Evolutionary conservation across 1,284 basidiomycete species (phyloP).

Genomic region (Cronartium quercuum): DNA sequence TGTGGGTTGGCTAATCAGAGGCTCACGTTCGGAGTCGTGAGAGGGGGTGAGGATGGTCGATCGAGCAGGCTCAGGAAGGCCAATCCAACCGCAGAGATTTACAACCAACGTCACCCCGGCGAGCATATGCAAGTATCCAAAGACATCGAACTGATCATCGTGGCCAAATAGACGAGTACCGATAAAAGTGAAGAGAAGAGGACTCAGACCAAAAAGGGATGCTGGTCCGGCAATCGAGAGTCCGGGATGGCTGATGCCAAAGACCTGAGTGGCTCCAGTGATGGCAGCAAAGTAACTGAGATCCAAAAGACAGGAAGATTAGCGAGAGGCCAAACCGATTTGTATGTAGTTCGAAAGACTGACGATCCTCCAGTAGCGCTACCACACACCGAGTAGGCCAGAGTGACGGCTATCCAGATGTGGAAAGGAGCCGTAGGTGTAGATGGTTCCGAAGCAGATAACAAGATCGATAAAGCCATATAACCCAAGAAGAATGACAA

Average conservation of each 20-base stretch:
- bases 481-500: conserved; percentile 18
- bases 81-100: neutral
- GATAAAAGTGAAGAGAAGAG: conserved; percentile 17
- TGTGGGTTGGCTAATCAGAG: conserved; percentile 6
- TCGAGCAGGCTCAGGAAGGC: neutral
- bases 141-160: conserved; percentile 15
- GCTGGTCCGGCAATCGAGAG: conserved; percentile 26
- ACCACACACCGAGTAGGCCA: conserved; percentile 26
- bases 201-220: conserved; percentile 9
- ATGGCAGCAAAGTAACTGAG: conserved; percentile 30
- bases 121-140: conserved; percentile 6
- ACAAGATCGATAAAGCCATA: conserved; percentile 5
- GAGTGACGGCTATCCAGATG: conserved; percentile 5
- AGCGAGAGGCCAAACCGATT: neutral
- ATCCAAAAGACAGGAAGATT: neutral
- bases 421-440: neutral
- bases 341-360: neutral
- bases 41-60: neutral
- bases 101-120: conserved; percentile 16
- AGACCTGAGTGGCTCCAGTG: conserved; percentile 23
- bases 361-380: conserved; percentile 22
- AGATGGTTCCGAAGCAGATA: neutral
- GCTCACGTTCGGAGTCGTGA: neutral
- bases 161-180: conserved; percentile 8
- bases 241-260: conserved; percentile 19